These are phyloP conservation scores for Chlamydomonas sphaeroides DNA, from an alignment of 139 green algal genomes.

Conservation along the genomic window DNA sequence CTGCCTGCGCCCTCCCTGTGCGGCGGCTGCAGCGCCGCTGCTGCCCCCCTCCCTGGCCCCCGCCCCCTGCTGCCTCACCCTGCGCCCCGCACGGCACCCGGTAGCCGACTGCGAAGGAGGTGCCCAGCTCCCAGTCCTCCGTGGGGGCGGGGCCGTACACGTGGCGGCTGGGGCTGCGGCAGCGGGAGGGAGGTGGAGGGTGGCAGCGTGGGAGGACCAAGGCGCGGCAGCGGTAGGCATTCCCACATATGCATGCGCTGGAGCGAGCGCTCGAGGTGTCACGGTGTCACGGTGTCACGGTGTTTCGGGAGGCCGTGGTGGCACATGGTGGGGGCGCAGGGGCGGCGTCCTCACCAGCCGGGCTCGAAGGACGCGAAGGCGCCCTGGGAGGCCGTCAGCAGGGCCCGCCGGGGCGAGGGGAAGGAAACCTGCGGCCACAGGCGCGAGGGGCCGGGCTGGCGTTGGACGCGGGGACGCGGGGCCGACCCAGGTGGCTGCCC, in stretches of 20 bases:
- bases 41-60: no score
- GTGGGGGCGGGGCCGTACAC: background rate
- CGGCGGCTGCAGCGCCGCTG: no score
- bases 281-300: no score
- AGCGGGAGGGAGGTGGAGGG: background rate
- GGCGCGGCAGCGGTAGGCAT: no score
- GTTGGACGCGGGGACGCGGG: background rate
- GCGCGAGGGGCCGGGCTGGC: background rate
- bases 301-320: no score
- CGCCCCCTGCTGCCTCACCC: no score
- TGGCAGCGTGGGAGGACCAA: background rate
- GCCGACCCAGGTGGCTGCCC: background rate
- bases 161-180: conserved; percentile 18
- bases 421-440: conserved; percentile 3
- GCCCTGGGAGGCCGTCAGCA: conserved; percentile 14
- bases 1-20: no score
- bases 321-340: no score
- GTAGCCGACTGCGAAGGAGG: background rate
- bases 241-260: no score
- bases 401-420: background rate
- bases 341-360: no score
- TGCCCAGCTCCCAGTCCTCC: background rate
- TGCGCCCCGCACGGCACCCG: background rate
- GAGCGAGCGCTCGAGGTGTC: no score
- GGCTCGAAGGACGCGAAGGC: no score